Conservation (phyloP, 768 basidiomycete species). For the Xerocomus potaroensis region DNA sequence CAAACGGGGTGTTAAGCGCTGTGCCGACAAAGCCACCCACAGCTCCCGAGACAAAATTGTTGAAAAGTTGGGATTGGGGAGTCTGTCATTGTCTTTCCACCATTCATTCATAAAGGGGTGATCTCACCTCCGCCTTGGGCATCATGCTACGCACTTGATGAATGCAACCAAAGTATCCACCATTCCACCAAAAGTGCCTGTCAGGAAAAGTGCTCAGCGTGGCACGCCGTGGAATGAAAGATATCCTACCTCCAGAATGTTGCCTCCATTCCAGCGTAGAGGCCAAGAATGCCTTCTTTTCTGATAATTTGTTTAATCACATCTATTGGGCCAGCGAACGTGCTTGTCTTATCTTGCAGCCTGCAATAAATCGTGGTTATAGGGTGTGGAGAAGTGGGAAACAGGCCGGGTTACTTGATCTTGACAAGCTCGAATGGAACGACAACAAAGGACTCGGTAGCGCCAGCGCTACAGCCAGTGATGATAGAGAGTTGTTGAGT, state of each 20-base stretch:
- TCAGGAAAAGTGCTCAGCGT: neutral
- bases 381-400: neutral
- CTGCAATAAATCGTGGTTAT: conserved; percentile 32
- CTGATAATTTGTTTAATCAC: conserved; percentile 77
- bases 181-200: conserved; percentile 89
- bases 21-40: conserved; percentile 91
- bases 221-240: neutral
- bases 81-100: conserved; percentile 38
- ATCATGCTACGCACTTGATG: conserved; percentile 76
- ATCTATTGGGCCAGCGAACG: conserved; percentile 87
- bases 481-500: conserved; percentile 81
- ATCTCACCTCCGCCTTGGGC: conserved; percentile 77
- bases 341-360: conserved; percentile 89
- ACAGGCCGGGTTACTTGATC: conserved; percentile 53
- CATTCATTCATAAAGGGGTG: neutral
- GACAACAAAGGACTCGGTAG: conserved; percentile 91
- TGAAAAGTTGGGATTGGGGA: conserved; percentile 65
- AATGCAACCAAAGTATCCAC: conserved; percentile 93
- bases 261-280: conserved; percentile 94
- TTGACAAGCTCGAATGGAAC: conserved; percentile 97
- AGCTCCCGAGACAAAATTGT: conserved; percentile 90
- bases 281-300: conserved; percentile 76
- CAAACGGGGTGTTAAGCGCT: conserved; percentile 83
- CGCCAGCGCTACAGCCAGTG: conserved; percentile 93
- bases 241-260: conserved; percentile 85